Base-by-base conservation (phyloP, 306 rosid genomes). In the Prinsepia uniflora region DNA sequence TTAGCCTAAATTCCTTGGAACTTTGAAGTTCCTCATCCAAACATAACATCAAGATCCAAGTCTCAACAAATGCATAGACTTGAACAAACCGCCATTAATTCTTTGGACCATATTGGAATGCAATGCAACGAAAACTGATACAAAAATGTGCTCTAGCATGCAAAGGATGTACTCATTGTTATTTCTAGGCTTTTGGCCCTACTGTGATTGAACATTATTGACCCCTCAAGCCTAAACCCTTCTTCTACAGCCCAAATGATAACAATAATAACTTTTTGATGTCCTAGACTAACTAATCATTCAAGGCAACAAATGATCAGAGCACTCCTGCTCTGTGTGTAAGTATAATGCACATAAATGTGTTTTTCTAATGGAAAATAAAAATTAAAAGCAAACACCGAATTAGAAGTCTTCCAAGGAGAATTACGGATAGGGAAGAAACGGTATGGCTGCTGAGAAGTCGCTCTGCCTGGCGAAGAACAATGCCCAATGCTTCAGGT, bases 391-490 rank as follows among this genome's bases (percentile, higher is more conserved):
- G 68, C 40, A 65, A 7, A 77, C 36, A 78, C 72, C 15, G 46
- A 71, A 60, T 64, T 57, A 34, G 11, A 39, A 75, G 65, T 20
- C 62, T 59, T 50, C 20, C 5, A 39, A 20, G 36, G 4, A 58
- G 24, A 62, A 78, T 88, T 86, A 95, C 99, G 68, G 97, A 95
- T 79, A 95, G 82, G 44, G 96, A 90, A 80, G 96, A 73, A 75
- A 82, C 89, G 70, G 97, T 87, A 45, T 82, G 92, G 72, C 79
- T 80, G 72, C 93, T 63, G 39, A 95, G 90, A 75, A 95, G 86
- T 58, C 64, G 81, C 76, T 89, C 96, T 56, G 89, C 89, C 43
- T 74, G 87, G 80, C 77, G 96, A 83, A 95, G 76, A 75, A 95
- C 88, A 77, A 75, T 77, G 81, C 86, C 83, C 81, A 95, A 81